phyloP scores from a whole-genome alignment of 1,284 basidiomycete species.

The Paramarasmius palmivorus region DNA sequence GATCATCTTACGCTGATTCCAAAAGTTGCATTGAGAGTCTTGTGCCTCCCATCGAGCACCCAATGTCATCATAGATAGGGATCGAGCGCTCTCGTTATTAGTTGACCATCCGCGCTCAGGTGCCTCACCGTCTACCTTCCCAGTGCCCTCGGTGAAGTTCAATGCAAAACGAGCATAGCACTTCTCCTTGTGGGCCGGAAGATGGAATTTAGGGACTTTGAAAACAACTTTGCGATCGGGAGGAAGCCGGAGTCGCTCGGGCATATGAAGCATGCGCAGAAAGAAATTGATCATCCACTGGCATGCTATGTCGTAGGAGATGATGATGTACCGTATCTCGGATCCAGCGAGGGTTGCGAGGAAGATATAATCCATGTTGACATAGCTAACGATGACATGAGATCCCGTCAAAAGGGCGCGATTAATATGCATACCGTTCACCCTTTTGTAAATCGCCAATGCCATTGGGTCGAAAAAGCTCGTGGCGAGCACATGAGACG shows the following conservation, averaged over 20 bases:
- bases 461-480: slow-evolving; percentile 18
- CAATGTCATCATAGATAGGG: slow-evolving; percentile 31
- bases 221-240: background rate
- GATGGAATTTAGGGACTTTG: slow-evolving; percentile 18
- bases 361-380: slow-evolving; percentile 20
- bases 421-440: slow-evolving; percentile 17
- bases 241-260: slow-evolving; percentile 4
- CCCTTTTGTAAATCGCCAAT: slow-evolving; percentile 23
- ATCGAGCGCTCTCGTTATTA: slow-evolving; percentile 22
- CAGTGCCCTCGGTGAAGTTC: slow-evolving; percentile 22
- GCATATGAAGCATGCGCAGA: slow-evolving; percentile 5
- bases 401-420: background rate
- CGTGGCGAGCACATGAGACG: slow-evolving; percentile 19
- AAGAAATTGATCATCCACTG: slow-evolving; percentile 15
- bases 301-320: slow-evolving; percentile 18
- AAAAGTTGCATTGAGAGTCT: slow-evolving; percentile 28
- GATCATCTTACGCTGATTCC: slow-evolving; percentile 26
- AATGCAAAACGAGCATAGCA: slow-evolving; percentile 14
- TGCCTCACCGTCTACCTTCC: slow-evolving; percentile 29
- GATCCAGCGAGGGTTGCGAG: slow-evolving; percentile 7
- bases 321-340: background rate
- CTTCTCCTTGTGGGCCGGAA: slow-evolving; percentile 11
- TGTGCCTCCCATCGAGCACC: slow-evolving; percentile 26
- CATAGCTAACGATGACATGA: no score
- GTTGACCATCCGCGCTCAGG: slow-evolving; percentile 28